Percentiles rank a stretch among this genome's conserved stretches.
These are phyloP conservation scores for Saturnispora mendoncae DNA, from an alignment of 805 yeast genomes.

Conservation along the genomic window DNA sequence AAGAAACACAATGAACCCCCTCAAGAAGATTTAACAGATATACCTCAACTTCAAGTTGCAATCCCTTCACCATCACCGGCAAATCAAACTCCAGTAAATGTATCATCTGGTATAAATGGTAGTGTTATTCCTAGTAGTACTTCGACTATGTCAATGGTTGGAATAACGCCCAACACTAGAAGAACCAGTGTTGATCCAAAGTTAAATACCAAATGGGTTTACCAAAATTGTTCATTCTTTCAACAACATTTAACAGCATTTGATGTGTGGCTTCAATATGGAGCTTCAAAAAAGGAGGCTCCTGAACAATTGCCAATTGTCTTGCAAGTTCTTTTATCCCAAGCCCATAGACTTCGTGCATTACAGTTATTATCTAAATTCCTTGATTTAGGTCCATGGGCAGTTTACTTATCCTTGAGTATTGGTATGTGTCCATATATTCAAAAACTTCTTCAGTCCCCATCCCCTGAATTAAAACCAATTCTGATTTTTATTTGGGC, in stretches of 20 bases:
- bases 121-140: neutral
- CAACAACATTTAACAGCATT: conserved; percentile 95
- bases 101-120: neutral
- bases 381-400: conserved; percentile 95
- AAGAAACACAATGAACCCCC: conserved; percentile 22
- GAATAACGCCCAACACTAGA: neutral
- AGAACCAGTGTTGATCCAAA: conserved; percentile 1
- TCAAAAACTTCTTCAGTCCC: conserved; percentile 79
- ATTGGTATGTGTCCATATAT: conserved; percentile 97
- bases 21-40: conserved; percentile 21
- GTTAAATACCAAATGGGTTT: conserved; percentile 31
- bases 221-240: conserved; percentile 87
- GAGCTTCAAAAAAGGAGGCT: conserved; percentile 71
- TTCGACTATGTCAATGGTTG: conserved; percentile 3
- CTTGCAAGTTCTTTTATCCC: conserved; percentile 84
- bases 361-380: conserved; percentile 74
- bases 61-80: neutral
- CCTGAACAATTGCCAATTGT: conserved; percentile 96
- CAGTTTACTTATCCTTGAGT: conserved; percentile 83
- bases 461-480: conserved; percentile 91
- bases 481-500: conserved; percentile 97
- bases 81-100: too few relatives aligned
- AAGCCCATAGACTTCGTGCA: conserved; percentile 88
- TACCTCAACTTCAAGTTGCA: conserved; percentile 24
- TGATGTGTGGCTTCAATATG: conserved; percentile 91